Conservation (phyloP, 495 filamentous ascomycete genomes). For the Cenococcum geophilum region DNA sequence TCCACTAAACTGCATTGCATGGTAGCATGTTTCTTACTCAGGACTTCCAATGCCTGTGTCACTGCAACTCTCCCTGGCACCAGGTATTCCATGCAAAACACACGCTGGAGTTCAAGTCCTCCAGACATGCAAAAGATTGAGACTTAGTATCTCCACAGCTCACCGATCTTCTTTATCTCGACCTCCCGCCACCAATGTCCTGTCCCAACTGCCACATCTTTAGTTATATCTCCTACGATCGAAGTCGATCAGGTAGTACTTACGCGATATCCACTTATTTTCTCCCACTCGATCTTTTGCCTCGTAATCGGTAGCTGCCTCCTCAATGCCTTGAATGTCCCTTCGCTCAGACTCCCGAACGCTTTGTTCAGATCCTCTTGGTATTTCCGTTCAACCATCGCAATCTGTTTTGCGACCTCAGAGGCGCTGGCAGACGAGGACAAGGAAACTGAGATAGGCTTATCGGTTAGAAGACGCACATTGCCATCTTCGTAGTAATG, state of each 20-base stretch:
- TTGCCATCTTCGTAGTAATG: slow-evolving; percentile 99
- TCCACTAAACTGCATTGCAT: too few species aligned
- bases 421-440: slow-evolving; percentile 53
- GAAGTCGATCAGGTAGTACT: slow-evolving; percentile 7
- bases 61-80: too few species aligned
- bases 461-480: slow-evolving; percentile 80
- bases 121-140: background rate
- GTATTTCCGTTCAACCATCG: slow-evolving; percentile 76
- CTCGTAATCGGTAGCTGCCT: slow-evolving; percentile 92
- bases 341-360: slow-evolving; percentile 82
- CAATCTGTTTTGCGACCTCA: slow-evolving; percentile 67
- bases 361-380: slow-evolving; percentile 93
- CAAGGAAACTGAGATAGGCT: slow-evolving; percentile 58
- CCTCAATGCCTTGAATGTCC: slow-evolving; percentile 86
- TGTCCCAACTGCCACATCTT: background rate
- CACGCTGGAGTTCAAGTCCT: background rate
- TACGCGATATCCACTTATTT: slow-evolving; percentile 88
- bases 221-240: background rate
- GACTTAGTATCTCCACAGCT: background rate
- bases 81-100: too few species aligned
- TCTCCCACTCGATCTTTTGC: slow-evolving; percentile 99
- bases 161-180: background rate
- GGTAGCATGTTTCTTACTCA: too few species aligned
- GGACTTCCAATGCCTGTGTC: too few species aligned
- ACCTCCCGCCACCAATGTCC: slow-evolving; percentile 6